Evolutionary conservation across 2,329 filamentous ascomycete species (phyloP).

Genomic region (Tolypocladium tundrense): DNA sequence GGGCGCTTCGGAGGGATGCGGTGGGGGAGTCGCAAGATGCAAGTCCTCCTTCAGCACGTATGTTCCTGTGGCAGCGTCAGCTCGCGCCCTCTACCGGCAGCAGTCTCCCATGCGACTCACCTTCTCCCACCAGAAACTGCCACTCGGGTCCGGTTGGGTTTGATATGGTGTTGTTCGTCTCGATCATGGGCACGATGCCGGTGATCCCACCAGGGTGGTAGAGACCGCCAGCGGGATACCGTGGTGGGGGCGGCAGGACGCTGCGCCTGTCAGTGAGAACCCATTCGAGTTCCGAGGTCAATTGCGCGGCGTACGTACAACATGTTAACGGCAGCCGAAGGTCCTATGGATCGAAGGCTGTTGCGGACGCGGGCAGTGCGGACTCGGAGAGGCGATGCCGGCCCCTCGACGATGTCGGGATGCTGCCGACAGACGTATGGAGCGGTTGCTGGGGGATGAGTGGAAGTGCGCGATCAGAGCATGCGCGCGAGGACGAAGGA

Average conservation of each 20-base stretch:
- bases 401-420: background rate
- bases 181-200: conserved; percentile 64
- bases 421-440: background rate
- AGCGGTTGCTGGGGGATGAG: background rate
- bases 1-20: conserved; percentile 88
- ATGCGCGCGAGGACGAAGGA: background rate
- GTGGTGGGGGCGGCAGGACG: conserved; percentile 76
- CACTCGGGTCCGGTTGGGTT: conserved; percentile 75
- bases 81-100: background rate
- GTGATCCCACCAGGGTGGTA: conserved; percentile 62
- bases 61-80: conserved; percentile 50
- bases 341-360: background rate
- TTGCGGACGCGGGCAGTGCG: background rate
- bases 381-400: background rate
- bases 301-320: conserved; percentile 12
- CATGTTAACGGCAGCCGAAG: conserved; percentile 7
- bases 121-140: conserved; percentile 89
- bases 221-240: conserved; percentile 66
- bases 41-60: conserved; percentile 88
- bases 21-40: conserved; percentile 84
- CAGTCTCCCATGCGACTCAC: conserved; percentile 30
- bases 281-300: background rate
- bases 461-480: background rate
- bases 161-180: conserved; percentile 84
- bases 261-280: conserved; percentile 28